Evolutionary conservation across 805 yeast species (phyloP).

Genomic region (Naumovozyma castellii): DNA sequence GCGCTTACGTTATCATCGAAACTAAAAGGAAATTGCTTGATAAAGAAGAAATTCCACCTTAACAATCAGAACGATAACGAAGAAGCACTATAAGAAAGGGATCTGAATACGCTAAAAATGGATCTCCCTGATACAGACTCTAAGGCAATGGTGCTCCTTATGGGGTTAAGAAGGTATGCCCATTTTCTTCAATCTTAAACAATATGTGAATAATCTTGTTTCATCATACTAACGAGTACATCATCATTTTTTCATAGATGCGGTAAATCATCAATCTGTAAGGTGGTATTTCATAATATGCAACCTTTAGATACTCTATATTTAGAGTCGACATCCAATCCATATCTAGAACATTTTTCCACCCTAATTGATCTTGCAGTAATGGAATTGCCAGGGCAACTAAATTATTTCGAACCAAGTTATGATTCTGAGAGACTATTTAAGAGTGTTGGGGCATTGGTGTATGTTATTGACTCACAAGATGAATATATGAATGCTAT

Average conservation of each 20-base stretch:
- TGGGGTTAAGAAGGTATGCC: constrained; percentile 69
- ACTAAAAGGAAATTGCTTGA: too few relatives aligned
- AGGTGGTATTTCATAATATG: constrained; percentile 93
- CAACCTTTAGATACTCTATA: constrained; percentile 89
- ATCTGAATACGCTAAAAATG: too few relatives aligned
- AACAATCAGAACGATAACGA: too few relatives aligned
- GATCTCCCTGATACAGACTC: constrained; percentile 32
- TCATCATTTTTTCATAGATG: constrained; percentile 34
- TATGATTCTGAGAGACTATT: constrained; percentile 73
- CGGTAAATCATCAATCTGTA: constrained; percentile 92
- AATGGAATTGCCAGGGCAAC: constrained; percentile 91
- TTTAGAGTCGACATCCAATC: constrained; percentile 81
- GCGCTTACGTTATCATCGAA: too few relatives aligned
- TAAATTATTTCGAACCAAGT: constrained; percentile 78
- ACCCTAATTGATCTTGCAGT: constrained; percentile 80
- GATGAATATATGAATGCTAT: constrained; percentile 91
- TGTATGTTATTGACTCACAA: constrained; percentile 90
- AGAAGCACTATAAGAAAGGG: too few relatives aligned
- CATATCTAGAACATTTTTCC: constrained; percentile 73
- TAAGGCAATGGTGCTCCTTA: constrained; percentile 72
- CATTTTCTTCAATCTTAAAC: background rate
- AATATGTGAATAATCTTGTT: background rate
- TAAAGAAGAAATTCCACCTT: too few relatives aligned
- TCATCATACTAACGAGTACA: constrained; percentile 1
- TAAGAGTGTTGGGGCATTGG: constrained; percentile 76